phyloP scores from a whole-genome alignment of 1,139 yeast genomes.

The Blastobotrys raffinosifermentans region DNA sequence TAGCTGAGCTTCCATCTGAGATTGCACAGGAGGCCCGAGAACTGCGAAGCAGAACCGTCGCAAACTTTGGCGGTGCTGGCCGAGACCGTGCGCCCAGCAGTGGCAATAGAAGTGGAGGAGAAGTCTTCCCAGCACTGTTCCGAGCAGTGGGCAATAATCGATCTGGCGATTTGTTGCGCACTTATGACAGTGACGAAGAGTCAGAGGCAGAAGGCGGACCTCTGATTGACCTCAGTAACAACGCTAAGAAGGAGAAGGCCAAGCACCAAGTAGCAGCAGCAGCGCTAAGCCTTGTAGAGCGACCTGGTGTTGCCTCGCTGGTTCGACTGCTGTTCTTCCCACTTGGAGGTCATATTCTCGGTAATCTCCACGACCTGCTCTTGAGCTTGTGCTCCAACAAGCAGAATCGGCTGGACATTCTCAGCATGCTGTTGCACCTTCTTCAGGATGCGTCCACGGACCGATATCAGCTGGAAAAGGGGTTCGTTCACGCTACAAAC shows the following conservation, averaged over 20 bases:
- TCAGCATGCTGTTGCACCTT: constrained; percentile 61
- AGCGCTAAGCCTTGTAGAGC: constrained; percentile 58
- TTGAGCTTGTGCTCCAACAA: constrained; percentile 67
- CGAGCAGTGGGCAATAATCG: neutral
- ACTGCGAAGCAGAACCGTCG: constrained; percentile 23
- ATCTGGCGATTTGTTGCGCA: neutral
- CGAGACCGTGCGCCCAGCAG: neutral
- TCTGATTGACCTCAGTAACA: neutral
- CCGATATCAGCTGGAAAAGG: constrained; percentile 56
- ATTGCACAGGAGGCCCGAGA: constrained; percentile 32
- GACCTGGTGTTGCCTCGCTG: constrained; percentile 68
- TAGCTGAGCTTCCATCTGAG: constrained; percentile 29
- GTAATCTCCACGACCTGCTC: constrained; percentile 59
- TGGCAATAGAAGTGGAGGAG: neutral
- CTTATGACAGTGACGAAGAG: constrained; percentile 21
- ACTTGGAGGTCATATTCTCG: constrained; percentile 57
- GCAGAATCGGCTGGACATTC: constrained; percentile 72
- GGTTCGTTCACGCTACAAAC: constrained; percentile 51
- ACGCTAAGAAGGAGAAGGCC: neutral
- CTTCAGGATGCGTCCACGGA: constrained; percentile 68
- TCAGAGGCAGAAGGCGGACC: constrained; percentile 17
- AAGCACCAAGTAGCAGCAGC: constrained; percentile 23
- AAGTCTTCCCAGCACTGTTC: neutral
- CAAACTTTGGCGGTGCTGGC: constrained; percentile 14
- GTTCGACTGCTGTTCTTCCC: constrained; percentile 70